phyloP scores from a whole-genome alignment of 2,329 filamentous ascomycete genomes.

The Plectosphaerella plurivora region DNA sequence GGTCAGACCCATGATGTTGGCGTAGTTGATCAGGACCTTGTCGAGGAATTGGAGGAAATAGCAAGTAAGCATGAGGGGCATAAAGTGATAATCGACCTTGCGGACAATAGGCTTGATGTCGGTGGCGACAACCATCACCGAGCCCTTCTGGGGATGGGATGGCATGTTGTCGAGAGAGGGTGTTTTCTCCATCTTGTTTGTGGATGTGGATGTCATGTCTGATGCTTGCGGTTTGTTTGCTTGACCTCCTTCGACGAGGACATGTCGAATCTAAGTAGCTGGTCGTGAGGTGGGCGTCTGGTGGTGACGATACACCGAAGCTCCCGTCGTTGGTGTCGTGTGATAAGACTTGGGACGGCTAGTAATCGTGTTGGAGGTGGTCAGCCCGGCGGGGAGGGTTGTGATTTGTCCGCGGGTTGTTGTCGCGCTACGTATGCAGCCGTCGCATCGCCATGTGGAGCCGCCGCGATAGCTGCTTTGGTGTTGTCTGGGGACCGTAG shows the following conservation, averaged over 20 bases:
- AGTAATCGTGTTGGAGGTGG: neutral
- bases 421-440: neutral
- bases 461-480: neutral
- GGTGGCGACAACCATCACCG: neutral
- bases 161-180: neutral
- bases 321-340: neutral
- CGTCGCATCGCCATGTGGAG: neutral
- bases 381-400: neutral
- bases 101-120: neutral
- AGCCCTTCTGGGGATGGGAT: neutral
- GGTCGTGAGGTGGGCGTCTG: neutral
- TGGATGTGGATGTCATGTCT: neutral
- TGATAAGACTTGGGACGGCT: neutral
- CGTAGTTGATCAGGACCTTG: constrained; percentile 7
- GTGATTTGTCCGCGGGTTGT: too few relatives aligned
- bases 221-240: neutral
- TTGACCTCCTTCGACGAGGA: neutral
- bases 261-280: neutral
- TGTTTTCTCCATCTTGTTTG: neutral
- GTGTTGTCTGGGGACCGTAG: neutral
- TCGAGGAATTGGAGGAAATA: constrained; percentile 9
- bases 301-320: too few relatives aligned
- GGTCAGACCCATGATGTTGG: constrained; percentile 16
- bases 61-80: neutral
- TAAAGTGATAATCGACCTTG: neutral